Base-by-base conservation (phyloP, 228 moss, liverwort and hornwort genomes). In the Sphagnum magellanicum region DNA sequence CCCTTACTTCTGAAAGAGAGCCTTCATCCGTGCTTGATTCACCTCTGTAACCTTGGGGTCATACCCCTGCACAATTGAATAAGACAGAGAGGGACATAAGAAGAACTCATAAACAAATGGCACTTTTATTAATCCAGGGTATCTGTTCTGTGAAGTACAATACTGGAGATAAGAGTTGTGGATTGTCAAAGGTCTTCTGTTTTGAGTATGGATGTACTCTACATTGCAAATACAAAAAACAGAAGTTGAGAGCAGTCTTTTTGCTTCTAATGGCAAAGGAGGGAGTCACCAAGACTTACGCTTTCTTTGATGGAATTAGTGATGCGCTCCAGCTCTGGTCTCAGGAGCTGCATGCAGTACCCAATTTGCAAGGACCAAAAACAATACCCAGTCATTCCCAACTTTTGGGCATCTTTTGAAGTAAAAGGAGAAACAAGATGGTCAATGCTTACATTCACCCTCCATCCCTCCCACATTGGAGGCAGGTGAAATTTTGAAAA, bases 271-370 rank as follows among this genome's bases (percentile, higher is more conserved):
- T 32, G 32, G 32, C 32, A 32, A 49, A 63, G 5, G 49, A 16
- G 55, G 61, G 50, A 57, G 49, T 47, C 65, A 17, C 49, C 48
- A 47, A 52, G 63, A 52, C 93, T 59, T 79, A 97, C 97, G 84
- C 85, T 90, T 61, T 93, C 90, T 74, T 98, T 98, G 50, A 98
- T 94, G 64, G 73, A 67, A 70, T 98, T 89, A 50, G 98, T 94
- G 6, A 98, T 91, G 69, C 87, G 88, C 84, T 98, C 90, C 72
- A 98, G 76, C 68, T 98, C 98, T 53, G 98, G 98, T 69, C 94
- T 92, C 89, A 94, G 86, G 57, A 98, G 74, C 93, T 97, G 93
- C 90, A 79, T 66, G 64, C 55, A 10, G 14, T 61, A 6, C 32
- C 32, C 32, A 32, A 32, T 32, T 32, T 4, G 47, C 6, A 65